Evolutionary conservation across 768 basidiomycete genomes (phyloP).

Genomic region (Tylopilus cervinicoccineus): DNA sequence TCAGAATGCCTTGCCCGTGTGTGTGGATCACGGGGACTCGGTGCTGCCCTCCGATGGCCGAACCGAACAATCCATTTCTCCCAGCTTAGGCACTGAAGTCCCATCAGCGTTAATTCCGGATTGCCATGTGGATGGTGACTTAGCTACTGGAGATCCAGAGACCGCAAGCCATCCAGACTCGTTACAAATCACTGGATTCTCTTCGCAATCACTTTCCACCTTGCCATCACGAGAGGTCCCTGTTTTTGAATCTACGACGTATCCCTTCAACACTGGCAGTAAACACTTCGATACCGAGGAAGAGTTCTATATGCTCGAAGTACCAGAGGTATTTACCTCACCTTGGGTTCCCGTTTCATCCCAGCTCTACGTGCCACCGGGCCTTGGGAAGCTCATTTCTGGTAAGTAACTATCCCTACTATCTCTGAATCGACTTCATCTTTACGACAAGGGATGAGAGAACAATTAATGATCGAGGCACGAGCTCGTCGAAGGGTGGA

Average conservation of each 20-base stretch:
- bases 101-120: neutral
- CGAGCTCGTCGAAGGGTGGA: conserved; percentile 34
- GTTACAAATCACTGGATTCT: neutral
- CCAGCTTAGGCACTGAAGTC: neutral
- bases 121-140: neutral
- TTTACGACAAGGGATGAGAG: conserved; percentile 29
- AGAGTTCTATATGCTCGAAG: conserved; percentile 34
- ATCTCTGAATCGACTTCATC: conserved; percentile 1
- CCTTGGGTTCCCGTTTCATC: conserved; percentile 32
- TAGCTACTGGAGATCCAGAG: neutral
- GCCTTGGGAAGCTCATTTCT: conserved; percentile 32
- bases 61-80: conserved; percentile 1
- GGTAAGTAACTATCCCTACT: conserved; percentile 21
- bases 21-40: neutral
- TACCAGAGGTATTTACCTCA: conserved; percentile 29
- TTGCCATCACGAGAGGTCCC: neutral
- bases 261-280: neutral
- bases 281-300: conserved; percentile 4
- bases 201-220: neutral
- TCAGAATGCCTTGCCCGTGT: neutral
- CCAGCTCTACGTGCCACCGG: conserved; percentile 33
- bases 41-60: neutral
- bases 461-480: conserved; percentile 28
- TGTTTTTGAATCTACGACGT: too few relatives aligned
- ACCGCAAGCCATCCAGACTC: neutral